phyloP scores from a whole-genome alignment of 305 asterid genomes.

The Withania somnifera region DNA sequence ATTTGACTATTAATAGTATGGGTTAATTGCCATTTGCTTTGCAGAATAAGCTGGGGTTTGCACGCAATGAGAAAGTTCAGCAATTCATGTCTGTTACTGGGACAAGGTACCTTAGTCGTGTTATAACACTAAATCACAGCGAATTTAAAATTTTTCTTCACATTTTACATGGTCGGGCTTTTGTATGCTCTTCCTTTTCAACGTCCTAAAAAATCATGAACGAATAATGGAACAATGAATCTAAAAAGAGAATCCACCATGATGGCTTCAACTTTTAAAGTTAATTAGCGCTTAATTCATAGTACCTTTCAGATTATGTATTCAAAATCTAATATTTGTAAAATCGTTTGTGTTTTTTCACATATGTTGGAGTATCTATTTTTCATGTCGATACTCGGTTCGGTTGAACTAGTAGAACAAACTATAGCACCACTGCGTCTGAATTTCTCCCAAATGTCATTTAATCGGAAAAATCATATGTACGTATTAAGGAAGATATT shows the following conservation, averaged over 20 bases:
- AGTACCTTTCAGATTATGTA: too few species aligned
- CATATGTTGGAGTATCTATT: too few species aligned
- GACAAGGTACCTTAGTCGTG: constrained; percentile 39
- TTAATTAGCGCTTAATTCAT: too few species aligned
- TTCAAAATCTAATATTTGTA: too few species aligned
- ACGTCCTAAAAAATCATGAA: neutral
- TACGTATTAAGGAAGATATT: neutral
- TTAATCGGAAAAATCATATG: neutral
- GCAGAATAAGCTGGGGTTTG: constrained; percentile 86
- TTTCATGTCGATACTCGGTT: too few species aligned
- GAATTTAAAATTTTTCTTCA: neutral
- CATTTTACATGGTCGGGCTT: neutral
- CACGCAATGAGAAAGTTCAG: constrained; percentile 83
- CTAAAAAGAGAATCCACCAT: too few species aligned
- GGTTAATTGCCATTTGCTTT: neutral
- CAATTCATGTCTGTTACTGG: constrained; percentile 86
- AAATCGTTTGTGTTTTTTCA: too few species aligned
- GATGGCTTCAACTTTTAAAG: too few species aligned
- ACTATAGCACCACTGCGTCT: neutral
- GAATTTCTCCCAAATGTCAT: neutral
- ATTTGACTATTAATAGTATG: neutral
- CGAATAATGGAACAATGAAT: too few species aligned
- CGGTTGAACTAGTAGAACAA: too few species aligned
- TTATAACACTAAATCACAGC: neutral
- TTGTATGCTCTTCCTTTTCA: neutral